These are phyloP conservation scores for Holtermanniella nyarrowii DNA, from an alignment of 768 basidiomycete species.

Conservation along the genomic window DNA sequence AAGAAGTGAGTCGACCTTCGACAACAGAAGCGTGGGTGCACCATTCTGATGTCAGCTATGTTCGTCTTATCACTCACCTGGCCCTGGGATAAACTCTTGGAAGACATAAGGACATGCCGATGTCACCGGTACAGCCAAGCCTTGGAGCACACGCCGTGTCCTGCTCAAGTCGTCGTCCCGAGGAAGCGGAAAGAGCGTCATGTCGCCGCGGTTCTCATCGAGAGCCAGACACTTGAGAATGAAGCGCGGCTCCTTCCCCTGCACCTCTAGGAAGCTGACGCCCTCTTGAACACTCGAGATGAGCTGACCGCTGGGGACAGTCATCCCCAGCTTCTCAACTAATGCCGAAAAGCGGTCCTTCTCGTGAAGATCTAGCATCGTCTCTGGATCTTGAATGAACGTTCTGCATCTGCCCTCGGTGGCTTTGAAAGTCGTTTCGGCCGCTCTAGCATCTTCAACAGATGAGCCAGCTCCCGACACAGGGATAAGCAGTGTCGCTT, in stretches of 20 bases:
- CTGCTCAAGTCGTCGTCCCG: conserved; percentile 18
- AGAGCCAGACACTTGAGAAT: conserved; percentile 39
- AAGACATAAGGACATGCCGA: conserved; percentile 37
- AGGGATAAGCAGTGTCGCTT: conserved; percentile 34
- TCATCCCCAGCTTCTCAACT: conserved; percentile 28
- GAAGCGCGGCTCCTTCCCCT: conserved; percentile 16
- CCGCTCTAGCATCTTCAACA: conserved; percentile 37
- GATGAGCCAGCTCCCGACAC: conserved; percentile 37
- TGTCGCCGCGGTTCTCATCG: conserved; percentile 39
- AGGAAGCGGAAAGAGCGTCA: conserved; percentile 31
- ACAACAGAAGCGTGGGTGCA: conserved; percentile 41
- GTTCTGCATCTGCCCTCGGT: conserved; percentile 28
- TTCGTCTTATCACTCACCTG: conserved; percentile 19
- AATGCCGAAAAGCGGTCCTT: conserved; percentile 39
- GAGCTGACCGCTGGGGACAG: conserved; percentile 26
- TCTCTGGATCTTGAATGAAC: conserved; percentile 37
- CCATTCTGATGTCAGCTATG: conserved; percentile 19
- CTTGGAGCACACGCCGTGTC: conserved; percentile 20
- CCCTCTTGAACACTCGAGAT: conserved; percentile 28
- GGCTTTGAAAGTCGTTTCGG: conserved; percentile 24
- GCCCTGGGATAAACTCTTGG: conserved; percentile 40
- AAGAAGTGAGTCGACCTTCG: conserved; percentile 34
- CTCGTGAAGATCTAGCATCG: conserved; percentile 34
- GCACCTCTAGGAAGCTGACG: conserved; percentile 19
- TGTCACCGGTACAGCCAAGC: conserved; percentile 20